A percentile compares a stretch with the other conserved stretches of the same genome.
Conservation (phyloP, 2,329 filamentous ascomycete genomes). For the Myriosclerotinia curreyana region DNA sequence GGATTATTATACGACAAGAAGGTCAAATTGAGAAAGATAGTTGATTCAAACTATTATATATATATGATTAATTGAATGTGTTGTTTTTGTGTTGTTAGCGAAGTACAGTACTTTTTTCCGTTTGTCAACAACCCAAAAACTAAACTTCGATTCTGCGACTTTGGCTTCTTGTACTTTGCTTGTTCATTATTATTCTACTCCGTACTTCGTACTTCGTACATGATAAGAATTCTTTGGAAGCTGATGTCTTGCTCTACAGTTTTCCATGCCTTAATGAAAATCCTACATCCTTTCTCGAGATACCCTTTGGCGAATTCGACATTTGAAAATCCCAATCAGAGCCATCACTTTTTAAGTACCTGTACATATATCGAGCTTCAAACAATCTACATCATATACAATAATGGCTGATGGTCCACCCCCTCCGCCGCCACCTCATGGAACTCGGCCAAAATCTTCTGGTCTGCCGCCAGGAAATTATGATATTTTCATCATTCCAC, state of each 20-base stretch:
- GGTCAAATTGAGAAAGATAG: not conserved
- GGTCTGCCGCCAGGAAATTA: constrained; percentile 86
- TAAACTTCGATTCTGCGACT: not conserved
- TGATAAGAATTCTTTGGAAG: not conserved
- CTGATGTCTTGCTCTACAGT: constrained; percentile 15
- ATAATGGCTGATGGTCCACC: constrained; percentile 42
- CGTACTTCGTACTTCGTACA: no score
- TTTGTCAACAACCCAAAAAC: not conserved
- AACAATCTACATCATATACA: constrained; percentile 1
- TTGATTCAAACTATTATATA: no score
- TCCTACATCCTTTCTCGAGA: not conserved
- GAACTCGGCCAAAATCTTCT: constrained; percentile 67
- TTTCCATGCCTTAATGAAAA: constrained; percentile 8
- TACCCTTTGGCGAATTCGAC: constrained; percentile 9
- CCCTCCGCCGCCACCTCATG: constrained; percentile 81
- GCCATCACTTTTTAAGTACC: constrained; percentile 8
- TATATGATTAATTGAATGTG: not conserved
- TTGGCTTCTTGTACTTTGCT: constrained; percentile 8
- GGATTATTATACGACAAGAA: not conserved
- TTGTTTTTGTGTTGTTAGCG: constrained; percentile 3
- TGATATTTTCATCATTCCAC: constrained; percentile 95
- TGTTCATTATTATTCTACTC: no score
- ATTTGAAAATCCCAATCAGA: not conserved
- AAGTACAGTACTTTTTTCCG: not conserved
- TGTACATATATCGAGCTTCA: constrained; percentile 4